A percentile compares a stretch with the other conserved stretches of the same genome.
These are phyloP conservation scores for Dissophora ornata DNA, from an alignment of 192 early-diverging fungal genomes.

Conservation along the genomic window DNA sequence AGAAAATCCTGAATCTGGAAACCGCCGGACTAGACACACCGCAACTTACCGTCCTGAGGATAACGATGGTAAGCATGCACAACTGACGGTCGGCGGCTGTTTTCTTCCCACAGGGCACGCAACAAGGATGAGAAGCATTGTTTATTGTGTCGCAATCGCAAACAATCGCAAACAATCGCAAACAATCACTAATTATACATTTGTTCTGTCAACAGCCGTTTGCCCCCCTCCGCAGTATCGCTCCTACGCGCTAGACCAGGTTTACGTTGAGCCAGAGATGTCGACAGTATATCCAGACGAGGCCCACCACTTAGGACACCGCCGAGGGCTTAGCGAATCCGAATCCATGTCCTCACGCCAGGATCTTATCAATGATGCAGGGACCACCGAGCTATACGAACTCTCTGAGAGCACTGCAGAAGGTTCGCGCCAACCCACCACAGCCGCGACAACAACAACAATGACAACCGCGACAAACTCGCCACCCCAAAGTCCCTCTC, in stretches of 20 bases:
- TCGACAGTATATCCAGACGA: constrained; percentile 14
- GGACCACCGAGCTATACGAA: background rate
- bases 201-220: constrained; percentile 15
- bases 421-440: background rate
- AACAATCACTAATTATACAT: background rate
- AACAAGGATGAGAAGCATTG: no score
- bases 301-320: constrained; percentile 3
- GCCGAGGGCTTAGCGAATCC: background rate
- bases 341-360: constrained; percentile 15
- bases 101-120: no score
- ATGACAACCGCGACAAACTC: constrained; percentile 1
- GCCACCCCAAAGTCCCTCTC: background rate
- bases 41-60: constrained; percentile 38
- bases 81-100: no score
- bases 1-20: background rate
- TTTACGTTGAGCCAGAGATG: constrained; percentile 21
- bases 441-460: constrained; percentile 18
- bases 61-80: constrained; percentile 27
- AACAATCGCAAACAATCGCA: no score
- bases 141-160: no score
- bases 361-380: background rate
- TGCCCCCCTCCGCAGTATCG: constrained; percentile 40
- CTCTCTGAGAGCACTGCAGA: background rate
- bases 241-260: constrained; percentile 7
- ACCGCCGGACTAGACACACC: background rate